Conservation (phyloP, 2,329 filamentous ascomycete species). For the Trichophyton simii region DNA sequence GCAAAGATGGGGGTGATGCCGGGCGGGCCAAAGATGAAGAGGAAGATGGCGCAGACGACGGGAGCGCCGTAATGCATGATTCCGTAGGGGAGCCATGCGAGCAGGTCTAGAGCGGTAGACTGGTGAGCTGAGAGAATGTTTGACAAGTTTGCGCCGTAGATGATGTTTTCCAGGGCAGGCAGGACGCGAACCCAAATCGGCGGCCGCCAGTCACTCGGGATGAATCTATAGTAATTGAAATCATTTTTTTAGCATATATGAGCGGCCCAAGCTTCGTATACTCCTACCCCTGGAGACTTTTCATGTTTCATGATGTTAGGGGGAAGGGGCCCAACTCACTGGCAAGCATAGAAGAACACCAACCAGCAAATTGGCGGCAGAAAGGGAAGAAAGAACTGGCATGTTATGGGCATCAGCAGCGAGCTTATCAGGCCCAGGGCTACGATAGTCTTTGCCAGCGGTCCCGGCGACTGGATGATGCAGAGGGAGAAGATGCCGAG, state of each 20-base stretch:
- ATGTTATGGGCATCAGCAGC: slow-evolving; percentile 67
- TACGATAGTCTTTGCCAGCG: slow-evolving; percentile 62
- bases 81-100: slow-evolving; percentile 90
- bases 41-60: slow-evolving; percentile 59
- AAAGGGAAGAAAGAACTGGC: slow-evolving; percentile 84
- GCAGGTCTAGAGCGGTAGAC: slow-evolving; percentile 65
- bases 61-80: slow-evolving; percentile 82
- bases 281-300: too few species aligned
- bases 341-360: slow-evolving; percentile 81
- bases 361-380: slow-evolving; percentile 76
- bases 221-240: slow-evolving; percentile 50
- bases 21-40: slow-evolving; percentile 83
- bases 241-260: background rate
- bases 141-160: slow-evolving; percentile 90
- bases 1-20: slow-evolving; percentile 76
- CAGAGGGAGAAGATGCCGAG: slow-evolving; percentile 71
- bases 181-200: slow-evolving; percentile 93
- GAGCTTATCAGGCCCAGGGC: slow-evolving; percentile 55
- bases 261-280: background rate
- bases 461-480: slow-evolving; percentile 66
- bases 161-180: slow-evolving; percentile 86
- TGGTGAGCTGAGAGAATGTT: slow-evolving; percentile 91
- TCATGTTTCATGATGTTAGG: too few species aligned
- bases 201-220: slow-evolving; percentile 74
- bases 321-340: slow-evolving; percentile 47